A percentile compares a stretch with the other conserved stretches of the same genome.
phyloP scores from a whole-genome alignment of 1,284 basidiomycete genomes.

The Moesziomyces parantarcticus region DNA sequence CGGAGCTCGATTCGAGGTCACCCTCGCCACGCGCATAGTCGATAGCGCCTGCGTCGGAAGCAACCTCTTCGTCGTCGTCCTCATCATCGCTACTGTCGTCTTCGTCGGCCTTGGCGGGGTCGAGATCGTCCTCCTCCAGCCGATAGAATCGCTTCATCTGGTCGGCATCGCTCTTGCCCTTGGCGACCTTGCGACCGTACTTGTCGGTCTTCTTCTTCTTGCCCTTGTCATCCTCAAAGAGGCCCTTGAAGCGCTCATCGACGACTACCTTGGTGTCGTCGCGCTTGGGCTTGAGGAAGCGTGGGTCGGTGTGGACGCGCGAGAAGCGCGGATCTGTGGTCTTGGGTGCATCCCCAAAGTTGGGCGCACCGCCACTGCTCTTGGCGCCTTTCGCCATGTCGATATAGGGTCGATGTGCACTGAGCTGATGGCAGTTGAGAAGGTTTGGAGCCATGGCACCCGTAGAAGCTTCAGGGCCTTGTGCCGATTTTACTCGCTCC shows the following conservation, averaged over 20 bases:
- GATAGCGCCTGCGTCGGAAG: conserved; percentile 57
- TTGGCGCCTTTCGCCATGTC: conserved; percentile 36
- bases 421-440: background rate
- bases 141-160: conserved; percentile 60
- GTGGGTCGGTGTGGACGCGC: conserved; percentile 87
- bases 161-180: conserved; percentile 45
- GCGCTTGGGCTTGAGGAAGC: conserved; percentile 86
- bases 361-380: conserved; percentile 2
- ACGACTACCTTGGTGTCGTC: conserved; percentile 84
- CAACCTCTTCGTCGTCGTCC: conserved; percentile 17
- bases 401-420: background rate
- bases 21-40: conserved; percentile 87
- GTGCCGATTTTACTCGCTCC: too few species aligned
- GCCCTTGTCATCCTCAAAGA: conserved; percentile 42
- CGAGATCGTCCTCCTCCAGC: conserved; percentile 68
- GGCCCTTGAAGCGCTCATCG: conserved; percentile 89
- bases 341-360: conserved; percentile 30
- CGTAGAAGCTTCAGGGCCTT: background rate
- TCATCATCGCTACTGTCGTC: conserved; percentile 39
- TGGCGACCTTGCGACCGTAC: conserved; percentile 80
- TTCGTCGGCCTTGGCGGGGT: conserved; percentile 67
- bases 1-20: conserved; percentile 56
- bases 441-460: background rate
- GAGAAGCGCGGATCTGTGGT: conserved; percentile 75
- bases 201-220: conserved; percentile 79